These are phyloP conservation scores for Metrosideros polymorpha DNA, from an alignment of 441 rosid species.

Conservation along the genomic window DNA sequence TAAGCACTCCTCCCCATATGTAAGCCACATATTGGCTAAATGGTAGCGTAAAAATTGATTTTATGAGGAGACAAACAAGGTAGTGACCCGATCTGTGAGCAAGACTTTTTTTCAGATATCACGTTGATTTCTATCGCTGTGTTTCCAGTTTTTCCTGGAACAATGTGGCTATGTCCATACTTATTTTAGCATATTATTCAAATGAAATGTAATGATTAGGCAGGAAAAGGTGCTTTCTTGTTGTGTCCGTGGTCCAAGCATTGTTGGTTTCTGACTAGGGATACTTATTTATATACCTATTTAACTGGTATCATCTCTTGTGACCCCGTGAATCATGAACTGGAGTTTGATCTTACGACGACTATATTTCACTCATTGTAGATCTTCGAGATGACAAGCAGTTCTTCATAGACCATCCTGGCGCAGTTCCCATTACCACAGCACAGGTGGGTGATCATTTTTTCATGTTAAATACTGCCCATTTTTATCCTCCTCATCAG, in stretches of 20 bases:
- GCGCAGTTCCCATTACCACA: constrained; percentile 74
- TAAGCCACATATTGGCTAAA: background rate
- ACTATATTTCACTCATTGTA: constrained; percentile 18
- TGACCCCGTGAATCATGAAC: background rate
- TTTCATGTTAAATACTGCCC: background rate
- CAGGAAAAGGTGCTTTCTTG: background rate
- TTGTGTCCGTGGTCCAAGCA: background rate
- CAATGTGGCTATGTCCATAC: background rate
- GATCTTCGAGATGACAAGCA: constrained; percentile 93
- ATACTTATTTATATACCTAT: background rate
- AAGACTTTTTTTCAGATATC: background rate
- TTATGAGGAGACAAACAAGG: background rate
- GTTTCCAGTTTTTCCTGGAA: background rate
- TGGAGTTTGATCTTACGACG: background rate
- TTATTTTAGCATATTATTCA: background rate
- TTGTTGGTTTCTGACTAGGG: background rate
- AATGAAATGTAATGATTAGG: background rate
- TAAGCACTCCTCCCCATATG: background rate
- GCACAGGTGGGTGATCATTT: constrained; percentile 46
- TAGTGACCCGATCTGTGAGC: background rate
- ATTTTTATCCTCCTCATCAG: background rate
- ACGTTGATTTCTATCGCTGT: background rate
- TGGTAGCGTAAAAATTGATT: background rate
- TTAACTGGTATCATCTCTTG: background rate
- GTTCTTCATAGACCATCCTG: constrained; percentile 67